These are phyloP conservation scores for Tillandsia fasciculata DNA, from an alignment of 176 grass and related monocot genomes.

Conservation along the genomic window DNA sequence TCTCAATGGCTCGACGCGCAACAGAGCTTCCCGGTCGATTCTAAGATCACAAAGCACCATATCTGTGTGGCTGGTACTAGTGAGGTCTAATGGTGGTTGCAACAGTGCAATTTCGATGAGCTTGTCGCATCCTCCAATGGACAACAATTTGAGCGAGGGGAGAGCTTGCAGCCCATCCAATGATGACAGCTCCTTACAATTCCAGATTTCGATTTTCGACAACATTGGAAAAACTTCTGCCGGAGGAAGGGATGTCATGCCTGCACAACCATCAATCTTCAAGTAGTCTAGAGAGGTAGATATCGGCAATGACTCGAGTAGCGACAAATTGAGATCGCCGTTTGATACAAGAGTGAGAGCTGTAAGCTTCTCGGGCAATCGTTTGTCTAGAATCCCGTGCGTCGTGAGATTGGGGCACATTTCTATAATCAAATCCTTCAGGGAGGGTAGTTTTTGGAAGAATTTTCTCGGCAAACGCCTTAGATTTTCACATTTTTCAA, in stretches of 20 bases:
- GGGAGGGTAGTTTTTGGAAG: background rate
- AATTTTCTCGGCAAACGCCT: slow-evolving; percentile 2
- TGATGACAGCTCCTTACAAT: slow-evolving; percentile 9
- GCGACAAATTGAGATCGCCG: background rate
- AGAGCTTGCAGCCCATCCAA: slow-evolving; percentile 21
- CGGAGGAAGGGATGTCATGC: slow-evolving; percentile 10
- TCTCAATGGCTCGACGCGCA: no score
- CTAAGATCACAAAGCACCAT: no score
- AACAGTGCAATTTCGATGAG: no score
- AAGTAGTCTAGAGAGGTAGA: slow-evolving; percentile 8
- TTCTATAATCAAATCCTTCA: background rate
- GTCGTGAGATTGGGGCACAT: slow-evolving; percentile 11
- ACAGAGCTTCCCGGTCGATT: no score
- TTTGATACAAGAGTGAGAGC: background rate
- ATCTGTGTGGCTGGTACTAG: no score
- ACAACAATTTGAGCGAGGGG: no score
- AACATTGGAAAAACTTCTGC: slow-evolving; percentile 15
- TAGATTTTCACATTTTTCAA: slow-evolving; percentile 13
- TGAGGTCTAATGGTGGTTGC: no score
- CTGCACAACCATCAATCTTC: background rate
- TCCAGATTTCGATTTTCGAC: background rate
- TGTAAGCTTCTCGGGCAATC: background rate
- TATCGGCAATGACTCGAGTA: background rate
- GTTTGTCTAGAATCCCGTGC: background rate
- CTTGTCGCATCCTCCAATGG: no score